A percentile compares a stretch with the other conserved stretches of the same genome.
These are phyloP conservation scores for Populus ilicifolia DNA, from an alignment of 345 rosid genomes.

Conservation along the genomic window DNA sequence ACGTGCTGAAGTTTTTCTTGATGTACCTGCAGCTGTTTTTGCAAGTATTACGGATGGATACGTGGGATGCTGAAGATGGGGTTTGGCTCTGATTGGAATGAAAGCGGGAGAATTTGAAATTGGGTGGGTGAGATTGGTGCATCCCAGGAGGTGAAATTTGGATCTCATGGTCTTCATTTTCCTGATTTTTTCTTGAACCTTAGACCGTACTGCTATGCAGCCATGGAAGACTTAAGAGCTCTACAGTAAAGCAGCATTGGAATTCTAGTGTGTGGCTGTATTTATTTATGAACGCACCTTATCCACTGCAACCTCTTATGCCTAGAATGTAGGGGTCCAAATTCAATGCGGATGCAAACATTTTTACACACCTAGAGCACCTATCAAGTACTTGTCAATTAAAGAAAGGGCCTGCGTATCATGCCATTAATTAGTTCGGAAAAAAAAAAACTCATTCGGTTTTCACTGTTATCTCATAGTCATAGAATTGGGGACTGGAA, in stretches of 20 bases:
- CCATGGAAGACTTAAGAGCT: background rate
- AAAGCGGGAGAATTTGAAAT: constrained; percentile 6
- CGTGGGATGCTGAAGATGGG: background rate
- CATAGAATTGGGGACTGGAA: too few species aligned
- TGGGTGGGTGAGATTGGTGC: constrained; percentile 11
- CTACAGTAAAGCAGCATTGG: background rate
- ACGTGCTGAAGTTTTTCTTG: background rate
- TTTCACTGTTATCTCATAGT: too few species aligned
- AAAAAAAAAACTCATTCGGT: too few species aligned
- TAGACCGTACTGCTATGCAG: background rate
- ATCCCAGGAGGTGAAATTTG: constrained; percentile 16
- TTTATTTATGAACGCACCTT: constrained; percentile 1
- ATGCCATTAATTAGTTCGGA: background rate
- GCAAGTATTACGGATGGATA: background rate
- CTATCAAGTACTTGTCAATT: background rate
- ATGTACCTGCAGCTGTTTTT: background rate
- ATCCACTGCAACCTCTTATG: background rate
- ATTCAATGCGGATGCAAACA: background rate
- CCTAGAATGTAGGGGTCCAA: background rate
- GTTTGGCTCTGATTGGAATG: constrained; percentile 1
- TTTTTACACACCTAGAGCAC: background rate
- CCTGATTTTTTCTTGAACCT: background rate
- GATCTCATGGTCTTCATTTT: constrained; percentile 35
- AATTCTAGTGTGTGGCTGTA: constrained; percentile 1
- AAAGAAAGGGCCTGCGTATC: background rate